Base-by-base conservation (phyloP, 345 rosid genomes). In the Viola odorata region DNA sequence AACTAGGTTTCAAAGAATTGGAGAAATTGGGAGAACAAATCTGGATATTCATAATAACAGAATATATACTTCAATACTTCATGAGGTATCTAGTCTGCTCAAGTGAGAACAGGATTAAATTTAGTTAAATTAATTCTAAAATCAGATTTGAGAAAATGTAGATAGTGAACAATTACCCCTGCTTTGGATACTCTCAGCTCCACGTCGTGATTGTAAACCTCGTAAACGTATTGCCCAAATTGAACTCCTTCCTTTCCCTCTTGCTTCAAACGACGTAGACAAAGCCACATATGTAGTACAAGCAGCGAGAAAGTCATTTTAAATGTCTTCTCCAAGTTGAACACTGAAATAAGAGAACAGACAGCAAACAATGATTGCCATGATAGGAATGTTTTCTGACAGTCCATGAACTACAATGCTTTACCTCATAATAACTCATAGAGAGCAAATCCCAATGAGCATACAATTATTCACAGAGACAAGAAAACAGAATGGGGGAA, bases 121-220 rank as follows among this genome's bases (percentile, higher is more conserved):
- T 23, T 23, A 23, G 9, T 41, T 47, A 47, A 16, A 16, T 53
- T 11, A 32, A 1, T 5, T 53, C 32, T 3, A 53, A 9, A 17
- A 53, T 11, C 7, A 37, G 11, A 48, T 13, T 13, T 5, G 10
- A 53, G 8, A 9, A 53, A 53, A 53, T 32, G 38, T 36, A 32
- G 13, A 3, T n/a, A 13, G 37, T 44, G 41, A 51, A 37, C 41
- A 58, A 37, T 52, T 73, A 90, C 99, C 84, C 99, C 96, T 12
- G 96, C 99, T 80, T 86, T 94, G 62, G 96, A 94, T 32, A 94
- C 97, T 79, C 97, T 75, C 54, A 88, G 57, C 78, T 94, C 99
- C 57, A 86, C 91, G 68, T 90, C 91, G 73, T 94, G 99, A 80
- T 88, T 90, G 77, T 94, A 90, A 52, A 85, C 82, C 75, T 94